Base-by-base conservation (phyloP, 1,139 yeast species). In the Wickerhamiella pararugosa region DNA sequence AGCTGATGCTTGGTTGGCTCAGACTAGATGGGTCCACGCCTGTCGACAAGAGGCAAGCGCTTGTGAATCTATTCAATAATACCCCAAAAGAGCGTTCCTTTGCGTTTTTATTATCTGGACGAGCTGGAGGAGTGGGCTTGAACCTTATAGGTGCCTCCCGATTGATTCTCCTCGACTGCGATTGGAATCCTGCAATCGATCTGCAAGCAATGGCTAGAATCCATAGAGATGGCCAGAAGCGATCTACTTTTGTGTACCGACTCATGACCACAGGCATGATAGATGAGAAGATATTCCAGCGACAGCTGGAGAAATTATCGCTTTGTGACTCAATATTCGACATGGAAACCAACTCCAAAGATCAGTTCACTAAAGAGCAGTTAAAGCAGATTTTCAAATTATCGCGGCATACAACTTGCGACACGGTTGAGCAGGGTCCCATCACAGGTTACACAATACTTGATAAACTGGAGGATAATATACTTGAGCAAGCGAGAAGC, bases 181-280 rank as follows among this genome's bases (percentile, higher is more conserved):
- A 86, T 55, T 83, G 94, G 94, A 90, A 92, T 51, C 98, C 98
- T 0, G 75, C 96, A 0, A 71, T 81, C 8, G 99, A 90, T 58
- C 60, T 81, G 28, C 99, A 90, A 59, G 94, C 97, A 0, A 84
- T 90, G 94, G 94, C 96, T 1, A 64, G 99, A 48, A 79, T 90
- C 5, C 95, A 87, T 55, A 66, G 99, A 50, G 96, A 90, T 58
- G 98, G 98, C 0, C 98, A 90, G 57, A 70, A 62, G 42, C 70
- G 63, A 41, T 87, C 86, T 0, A 93, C 87, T 7, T 80, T 65
- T 55, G 78, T 90, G 28, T 92, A 90, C 56, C 68, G 98, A 49
- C 60, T 90, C n/a, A 46, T 66, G 9, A 47, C 59, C 0, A 75
- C 93, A 0, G 98, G 98, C 0, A 76, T 87, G 46, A 82, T 90